These are phyloP conservation scores for Lepidium sativum DNA, from an alignment of 345 rosid species.

Conservation along the genomic window DNA sequence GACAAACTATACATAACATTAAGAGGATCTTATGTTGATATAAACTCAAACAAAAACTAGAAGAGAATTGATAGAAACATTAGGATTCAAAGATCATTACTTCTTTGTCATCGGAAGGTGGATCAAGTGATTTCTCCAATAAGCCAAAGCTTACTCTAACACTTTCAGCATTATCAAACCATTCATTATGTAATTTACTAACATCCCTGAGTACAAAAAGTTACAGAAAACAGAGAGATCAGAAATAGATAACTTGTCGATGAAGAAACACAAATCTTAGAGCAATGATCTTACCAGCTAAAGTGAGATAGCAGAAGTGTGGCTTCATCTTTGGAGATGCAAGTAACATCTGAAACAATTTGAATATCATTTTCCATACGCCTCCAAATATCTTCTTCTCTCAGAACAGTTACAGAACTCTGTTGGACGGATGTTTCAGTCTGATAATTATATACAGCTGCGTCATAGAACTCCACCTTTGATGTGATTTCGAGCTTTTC, in stretches of 20 bases:
- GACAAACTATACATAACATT: background rate
- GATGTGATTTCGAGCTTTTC: background rate
- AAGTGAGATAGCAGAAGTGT: constrained; percentile 6
- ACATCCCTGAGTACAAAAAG: background rate
- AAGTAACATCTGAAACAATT: background rate
- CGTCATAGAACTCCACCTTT: background rate
- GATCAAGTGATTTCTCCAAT: background rate
- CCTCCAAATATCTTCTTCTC: background rate
- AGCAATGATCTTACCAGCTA: background rate
- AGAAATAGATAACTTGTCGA: background rate
- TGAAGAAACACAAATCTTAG: background rate
- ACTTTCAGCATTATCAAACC: background rate
- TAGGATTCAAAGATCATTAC: background rate
- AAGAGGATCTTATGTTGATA: background rate
- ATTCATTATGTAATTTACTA: background rate
- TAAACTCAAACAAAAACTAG: background rate
- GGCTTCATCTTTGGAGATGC: constrained; percentile 11
- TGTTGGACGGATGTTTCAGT: background rate
- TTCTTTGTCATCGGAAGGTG: background rate
- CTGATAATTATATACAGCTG: background rate
- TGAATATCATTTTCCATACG: constrained; percentile 4
- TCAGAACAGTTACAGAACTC: background rate
- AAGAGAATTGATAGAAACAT: background rate
- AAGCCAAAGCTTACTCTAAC: constrained; percentile 8
- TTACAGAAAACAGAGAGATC: constrained; percentile 4